Conservation (phyloP, 352 stramenopile genomes). For the Plasmopara viticola region DNA sequence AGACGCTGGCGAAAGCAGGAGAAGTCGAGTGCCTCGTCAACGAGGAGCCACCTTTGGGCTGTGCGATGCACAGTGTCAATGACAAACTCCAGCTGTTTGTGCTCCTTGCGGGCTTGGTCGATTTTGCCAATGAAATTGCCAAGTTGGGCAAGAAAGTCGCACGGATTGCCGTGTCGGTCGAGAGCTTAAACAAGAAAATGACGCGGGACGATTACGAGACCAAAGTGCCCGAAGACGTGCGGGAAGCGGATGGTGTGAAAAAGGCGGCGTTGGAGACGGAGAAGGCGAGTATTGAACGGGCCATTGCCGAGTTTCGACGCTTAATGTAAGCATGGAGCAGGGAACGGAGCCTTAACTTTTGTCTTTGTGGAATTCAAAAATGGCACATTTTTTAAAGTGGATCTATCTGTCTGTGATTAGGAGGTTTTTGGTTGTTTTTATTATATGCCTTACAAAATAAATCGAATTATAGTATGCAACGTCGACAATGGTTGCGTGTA, state of each 20-base stretch:
- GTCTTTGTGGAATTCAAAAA: too few species aligned
- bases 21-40: slow-evolving; percentile 85
- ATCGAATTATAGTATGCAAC: slow-evolving; percentile 3
- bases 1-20: slow-evolving; percentile 90
- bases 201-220: slow-evolving; percentile 67
- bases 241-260: slow-evolving; percentile 71
- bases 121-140: slow-evolving; percentile 86
- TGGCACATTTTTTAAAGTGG: too few species aligned
- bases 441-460: too few species aligned
- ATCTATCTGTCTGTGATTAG: too few species aligned
- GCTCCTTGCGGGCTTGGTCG: slow-evolving; percentile 73
- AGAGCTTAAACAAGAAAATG: slow-evolving; percentile 78
- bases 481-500: slow-evolving; percentile 80
- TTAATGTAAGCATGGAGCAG: slow-evolving; percentile 34
- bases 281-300: slow-evolving; percentile 66
- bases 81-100: slow-evolving; percentile 89
- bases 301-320: slow-evolving; percentile 73
- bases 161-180: slow-evolving; percentile 71
- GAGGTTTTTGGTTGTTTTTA: too few species aligned
- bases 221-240: slow-evolving; percentile 77
- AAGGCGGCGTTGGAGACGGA: slow-evolving; percentile 77
- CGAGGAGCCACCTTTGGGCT: slow-evolving; percentile 75
- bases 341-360: too few species aligned
- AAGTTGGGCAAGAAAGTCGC: slow-evolving; percentile 88
- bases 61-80: slow-evolving; percentile 93